phyloP scores from a whole-genome alignment of 1,284 basidiomycete genomes.

The Ceratobasidium sp. region DNA sequence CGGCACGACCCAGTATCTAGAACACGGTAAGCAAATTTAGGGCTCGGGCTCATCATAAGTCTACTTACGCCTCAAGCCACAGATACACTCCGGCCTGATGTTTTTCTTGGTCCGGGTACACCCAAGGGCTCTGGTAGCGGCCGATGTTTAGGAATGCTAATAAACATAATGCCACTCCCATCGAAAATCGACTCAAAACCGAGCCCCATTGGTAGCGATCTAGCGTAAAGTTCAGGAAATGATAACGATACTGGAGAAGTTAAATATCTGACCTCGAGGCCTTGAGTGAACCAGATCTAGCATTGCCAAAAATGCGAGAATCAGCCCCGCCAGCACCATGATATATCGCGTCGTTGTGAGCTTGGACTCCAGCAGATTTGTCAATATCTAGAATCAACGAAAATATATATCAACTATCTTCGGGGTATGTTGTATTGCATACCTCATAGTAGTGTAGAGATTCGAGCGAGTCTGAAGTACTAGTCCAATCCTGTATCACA shows the following conservation, averaged over 20 bases:
- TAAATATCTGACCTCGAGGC: slow-evolving; percentile 10
- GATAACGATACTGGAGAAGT: too few species aligned
- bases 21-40: background rate
- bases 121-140: slow-evolving; percentile 28
- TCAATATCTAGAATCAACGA: slow-evolving; percentile 25
- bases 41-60: background rate
- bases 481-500: slow-evolving; percentile 17
- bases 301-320: slow-evolving; percentile 13
- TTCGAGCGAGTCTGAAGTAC: slow-evolving; percentile 7
- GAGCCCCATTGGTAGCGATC: slow-evolving; percentile 37
- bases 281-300: slow-evolving; percentile 24
- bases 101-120: slow-evolving; percentile 9
- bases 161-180: background rate
- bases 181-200: slow-evolving; percentile 24
- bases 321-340: slow-evolving; percentile 6
- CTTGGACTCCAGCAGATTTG: slow-evolving; percentile 12
- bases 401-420: background rate
- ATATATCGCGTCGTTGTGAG: slow-evolving; percentile 30
- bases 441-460: slow-evolving; percentile 26
- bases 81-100: slow-evolving; percentile 27
- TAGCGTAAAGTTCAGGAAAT: background rate
- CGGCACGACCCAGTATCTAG: slow-evolving; percentile 34
- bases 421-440: background rate
- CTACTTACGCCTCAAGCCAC: slow-evolving; percentile 26
- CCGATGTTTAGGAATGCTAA: slow-evolving; percentile 21